Conservation (phyloP, 495 filamentous ascomycete species). For the Neohortaea acidophila region DNA sequence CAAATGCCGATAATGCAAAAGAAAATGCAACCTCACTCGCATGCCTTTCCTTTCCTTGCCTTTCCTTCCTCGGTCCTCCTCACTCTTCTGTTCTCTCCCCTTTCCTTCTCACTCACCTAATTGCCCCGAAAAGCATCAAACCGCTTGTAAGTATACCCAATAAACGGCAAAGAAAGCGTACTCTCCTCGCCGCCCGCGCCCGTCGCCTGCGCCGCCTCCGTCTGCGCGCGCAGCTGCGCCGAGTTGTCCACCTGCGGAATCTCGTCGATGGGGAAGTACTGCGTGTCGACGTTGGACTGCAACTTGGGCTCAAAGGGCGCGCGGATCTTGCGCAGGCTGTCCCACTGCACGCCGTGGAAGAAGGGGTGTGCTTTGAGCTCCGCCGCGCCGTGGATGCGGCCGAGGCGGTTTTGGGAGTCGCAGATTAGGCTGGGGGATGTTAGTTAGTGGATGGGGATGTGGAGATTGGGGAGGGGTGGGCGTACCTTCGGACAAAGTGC, state of each 20-base stretch:
- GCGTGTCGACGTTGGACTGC: slow-evolving; percentile 84
- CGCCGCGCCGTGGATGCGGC: slow-evolving; percentile 58
- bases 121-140: slow-evolving; percentile 62
- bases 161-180: slow-evolving; percentile 91
- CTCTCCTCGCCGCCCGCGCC: slow-evolving; percentile 45
- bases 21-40: too few relatives aligned
- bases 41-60: too few relatives aligned
- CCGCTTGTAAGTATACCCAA: slow-evolving; percentile 97
- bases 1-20: too few relatives aligned
- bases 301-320: slow-evolving; percentile 92
- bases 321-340: slow-evolving; percentile 74
- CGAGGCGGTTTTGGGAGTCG: slow-evolving; percentile 79
- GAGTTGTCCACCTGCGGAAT: slow-evolving; percentile 84
- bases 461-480: slow-evolving; percentile 1
- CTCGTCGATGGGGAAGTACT: slow-evolving; percentile 96
- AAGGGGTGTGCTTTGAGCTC: slow-evolving; percentile 90
- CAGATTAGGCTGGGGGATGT: slow-evolving; percentile 63
- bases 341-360: slow-evolving; percentile 92
- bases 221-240: slow-evolving; percentile 51
- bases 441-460: slow-evolving; percentile 1
- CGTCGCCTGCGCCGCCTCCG: slow-evolving; percentile 32
- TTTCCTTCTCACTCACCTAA: too few relatives aligned
- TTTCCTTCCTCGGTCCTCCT: too few relatives aligned
- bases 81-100: too few relatives aligned
- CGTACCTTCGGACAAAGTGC: slow-evolving; percentile 68